Conservation (phyloP, 768 basidiomycete species). For the Fomitopsis pulvina region DNA sequence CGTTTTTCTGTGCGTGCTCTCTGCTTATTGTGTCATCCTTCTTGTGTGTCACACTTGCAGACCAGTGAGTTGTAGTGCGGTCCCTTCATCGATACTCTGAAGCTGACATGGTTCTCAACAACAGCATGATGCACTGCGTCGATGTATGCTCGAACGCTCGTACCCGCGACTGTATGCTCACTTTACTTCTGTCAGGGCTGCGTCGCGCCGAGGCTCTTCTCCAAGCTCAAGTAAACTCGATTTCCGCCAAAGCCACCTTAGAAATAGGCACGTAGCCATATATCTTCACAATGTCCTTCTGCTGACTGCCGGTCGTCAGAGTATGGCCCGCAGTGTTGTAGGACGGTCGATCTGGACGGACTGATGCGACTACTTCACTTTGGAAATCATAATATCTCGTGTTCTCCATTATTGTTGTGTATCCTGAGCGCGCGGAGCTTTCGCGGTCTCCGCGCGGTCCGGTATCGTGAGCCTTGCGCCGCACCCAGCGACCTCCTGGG, state of each 20-base stretch:
- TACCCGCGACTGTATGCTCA: not conserved
- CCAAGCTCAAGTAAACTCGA: constrained; percentile 53
- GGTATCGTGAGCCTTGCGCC: no score
- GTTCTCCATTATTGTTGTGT: not conserved
- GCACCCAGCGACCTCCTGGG: no score
- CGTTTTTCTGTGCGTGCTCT: not conserved
- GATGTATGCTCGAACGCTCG: constrained; percentile 49
- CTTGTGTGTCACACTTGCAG: constrained; percentile 23
- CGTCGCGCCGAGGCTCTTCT: constrained; percentile 77
- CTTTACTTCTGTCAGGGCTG: constrained; percentile 28
- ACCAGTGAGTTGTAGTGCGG: constrained; percentile 53
- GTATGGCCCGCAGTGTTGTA: not conserved
- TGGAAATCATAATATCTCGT: not conserved
- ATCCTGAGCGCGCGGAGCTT: no score
- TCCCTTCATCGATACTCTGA: not conserved
- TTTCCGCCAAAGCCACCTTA: not conserved
- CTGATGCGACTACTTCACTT: not conserved
- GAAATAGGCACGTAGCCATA: not conserved
- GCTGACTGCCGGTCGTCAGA: not conserved
- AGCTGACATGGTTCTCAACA: constrained; percentile 9
- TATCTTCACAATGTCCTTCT: not conserved
- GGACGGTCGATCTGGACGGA: not conserved
- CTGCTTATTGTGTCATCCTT: constrained; percentile 1
- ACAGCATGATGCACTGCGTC: constrained; percentile 88
- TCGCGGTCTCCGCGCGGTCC: no score